Percentiles rank a stretch among this genome's conserved stretches.
phyloP scores from a whole-genome alignment of 306 rosid genomes.

The Castanea sativa region DNA sequence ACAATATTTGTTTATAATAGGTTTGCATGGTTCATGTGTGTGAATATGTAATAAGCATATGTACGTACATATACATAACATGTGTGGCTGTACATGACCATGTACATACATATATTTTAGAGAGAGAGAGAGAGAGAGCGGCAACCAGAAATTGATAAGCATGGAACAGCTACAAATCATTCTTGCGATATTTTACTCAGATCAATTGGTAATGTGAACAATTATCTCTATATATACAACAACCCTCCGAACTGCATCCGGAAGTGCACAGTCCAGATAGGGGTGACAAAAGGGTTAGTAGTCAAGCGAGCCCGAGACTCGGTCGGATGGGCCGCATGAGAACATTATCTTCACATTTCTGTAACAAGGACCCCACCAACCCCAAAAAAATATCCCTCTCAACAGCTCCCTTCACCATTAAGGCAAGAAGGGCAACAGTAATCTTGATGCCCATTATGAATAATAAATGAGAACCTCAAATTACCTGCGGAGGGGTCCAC shows the following conservation, averaged over 20 bases:
- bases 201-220: constrained; percentile 52
- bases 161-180: constrained; percentile 38
- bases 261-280: constrained; percentile 36
- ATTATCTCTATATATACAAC: constrained; percentile 66
- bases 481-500: constrained; percentile 48
- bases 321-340: constrained; percentile 23
- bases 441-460: constrained; percentile 44
- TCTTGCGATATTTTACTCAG: constrained; percentile 44
- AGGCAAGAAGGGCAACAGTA: constrained; percentile 25
- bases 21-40: neutral
- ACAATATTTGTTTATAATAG: neutral
- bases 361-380: constrained; percentile 18
- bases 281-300: constrained; percentile 55
- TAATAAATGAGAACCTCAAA: constrained; percentile 22
- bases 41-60: neutral
- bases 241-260: constrained; percentile 34
- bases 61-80: neutral
- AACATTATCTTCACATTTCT: constrained; percentile 24
- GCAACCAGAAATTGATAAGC: constrained; percentile 15
- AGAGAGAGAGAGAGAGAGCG: neutral
- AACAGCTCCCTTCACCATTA: constrained; percentile 27
- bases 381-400: constrained; percentile 39
- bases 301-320: constrained; percentile 41
- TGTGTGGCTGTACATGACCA: neutral
- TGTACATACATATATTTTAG: neutral